Evolutionary conservation across 2,329 filamentous ascomycete species (phyloP), one percentile per base, ranked within the genome.

Genomic region (Seiridium unicorne): DNA sequence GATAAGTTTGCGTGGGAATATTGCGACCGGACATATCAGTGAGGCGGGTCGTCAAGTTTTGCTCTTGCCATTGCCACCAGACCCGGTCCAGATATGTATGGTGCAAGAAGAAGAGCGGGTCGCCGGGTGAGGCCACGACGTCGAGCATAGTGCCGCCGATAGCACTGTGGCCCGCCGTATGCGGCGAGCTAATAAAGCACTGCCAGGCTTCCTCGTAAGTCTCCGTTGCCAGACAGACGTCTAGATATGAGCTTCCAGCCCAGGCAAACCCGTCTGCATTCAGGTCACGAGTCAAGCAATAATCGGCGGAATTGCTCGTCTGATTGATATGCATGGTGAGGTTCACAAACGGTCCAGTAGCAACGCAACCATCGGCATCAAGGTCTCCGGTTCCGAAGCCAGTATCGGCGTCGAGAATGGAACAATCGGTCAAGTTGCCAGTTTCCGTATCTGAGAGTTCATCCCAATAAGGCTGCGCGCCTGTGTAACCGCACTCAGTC

Each of bases 51-150:
- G 62, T 51, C 3, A 68, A 55, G 42, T 67, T 61, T 2, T 55
- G 51, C 42, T 63, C 55, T 59, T 74, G 70, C 70, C 71, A 72
- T n/a, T 65, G 55, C 68, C 69, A 71, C 67, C 68, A 73, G 9
- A 71, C 55, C 5, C 64, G 65, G 48, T 73, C 71, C 4, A 73
- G 48, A 42, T 66, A 70, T 4, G 63, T 62, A 53, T 73, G 70
- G 53, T 73, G 70, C 3, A 72, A 61, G 53, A 68, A 73, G 59
- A 73, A 73, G 5, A 73, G 31, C 1, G 71, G 71, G 56, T 72
- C 70, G 81, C 82, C 18, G 0, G 68, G 66, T 11, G 55, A 59
- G 32, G 55, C 58, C 34, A 59, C 64, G 18, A 62, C 55, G n/a
- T 67, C 62, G 36, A 32, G 31, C 53, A 55, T 55, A n/a, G 32